These are phyloP conservation scores for Microascus cirrosus DNA, from an alignment of 2,329 filamentous ascomycete genomes.

Conservation along the genomic window DNA sequence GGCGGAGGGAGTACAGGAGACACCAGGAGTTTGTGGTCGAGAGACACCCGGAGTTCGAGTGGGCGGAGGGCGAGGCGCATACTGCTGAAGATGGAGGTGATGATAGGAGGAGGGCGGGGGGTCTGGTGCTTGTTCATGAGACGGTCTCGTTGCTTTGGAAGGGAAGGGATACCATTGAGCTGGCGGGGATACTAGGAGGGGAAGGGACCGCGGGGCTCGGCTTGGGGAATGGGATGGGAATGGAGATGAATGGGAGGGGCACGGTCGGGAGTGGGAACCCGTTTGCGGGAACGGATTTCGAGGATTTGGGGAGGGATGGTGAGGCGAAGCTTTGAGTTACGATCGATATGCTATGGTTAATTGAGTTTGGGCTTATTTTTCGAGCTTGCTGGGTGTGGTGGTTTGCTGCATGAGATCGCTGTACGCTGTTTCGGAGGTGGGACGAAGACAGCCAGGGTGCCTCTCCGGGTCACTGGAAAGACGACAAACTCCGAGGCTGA, in stretches of 20 bases:
- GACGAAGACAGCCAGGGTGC: no score
- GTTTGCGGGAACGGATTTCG: conserved; percentile 3
- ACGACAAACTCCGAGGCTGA: no score
- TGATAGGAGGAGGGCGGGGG: conserved; percentile 9
- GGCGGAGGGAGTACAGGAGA: conserved; percentile 15
- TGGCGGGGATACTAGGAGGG: background rate
- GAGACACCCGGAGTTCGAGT: conserved; percentile 21
- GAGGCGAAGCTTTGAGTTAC: background rate
- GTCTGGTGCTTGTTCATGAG: conserved; percentile 22
- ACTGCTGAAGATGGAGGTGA: conserved; percentile 9
- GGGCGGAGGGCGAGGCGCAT: conserved; percentile 11
- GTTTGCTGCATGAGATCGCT: no score
- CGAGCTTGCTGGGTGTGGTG: no score
- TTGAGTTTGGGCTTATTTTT: background rate
- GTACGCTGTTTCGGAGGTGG: no score
- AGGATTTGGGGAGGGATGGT: background rate
- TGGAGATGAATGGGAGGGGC: background rate
- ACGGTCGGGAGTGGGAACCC: background rate
- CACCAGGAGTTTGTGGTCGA: conserved; percentile 21
- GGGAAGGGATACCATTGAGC: conserved; percentile 14
- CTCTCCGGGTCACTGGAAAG: no score
- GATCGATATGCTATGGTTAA: background rate
- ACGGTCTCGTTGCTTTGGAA: conserved; percentile 23
- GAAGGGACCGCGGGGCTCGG: background rate
- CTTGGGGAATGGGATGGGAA: background rate